Evolutionary conservation across 129 eudicot genomes (phyloP).

Genomic region (Solidago caesia): DNA sequence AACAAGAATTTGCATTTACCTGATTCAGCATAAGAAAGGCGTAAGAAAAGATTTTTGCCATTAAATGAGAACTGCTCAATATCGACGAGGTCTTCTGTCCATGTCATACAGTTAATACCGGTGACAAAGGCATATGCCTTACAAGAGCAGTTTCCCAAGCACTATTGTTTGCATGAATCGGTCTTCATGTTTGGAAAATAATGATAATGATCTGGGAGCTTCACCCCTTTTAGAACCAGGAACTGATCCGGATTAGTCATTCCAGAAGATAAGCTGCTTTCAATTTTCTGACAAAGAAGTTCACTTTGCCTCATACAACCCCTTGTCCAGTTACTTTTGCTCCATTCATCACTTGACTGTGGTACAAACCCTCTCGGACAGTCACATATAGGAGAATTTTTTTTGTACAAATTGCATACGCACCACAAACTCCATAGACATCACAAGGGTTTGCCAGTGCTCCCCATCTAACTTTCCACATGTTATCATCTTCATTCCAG

Average conservation of each 20-base stretch:
- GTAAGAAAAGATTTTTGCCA: constrained; percentile 39
- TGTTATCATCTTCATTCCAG: background rate
- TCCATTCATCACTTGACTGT: constrained; percentile 28
- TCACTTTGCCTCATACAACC: constrained; percentile 38
- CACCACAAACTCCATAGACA: constrained; percentile 41
- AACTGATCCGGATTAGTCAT: constrained; percentile 36
- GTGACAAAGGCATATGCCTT: constrained; percentile 38
- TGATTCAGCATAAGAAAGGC: constrained; percentile 33
- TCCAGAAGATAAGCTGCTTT: constrained; percentile 8
- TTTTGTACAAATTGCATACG: constrained; percentile 30
- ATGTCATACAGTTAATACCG: constrained; percentile 44
- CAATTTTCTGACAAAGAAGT: constrained; percentile 28
- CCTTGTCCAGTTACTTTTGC: constrained; percentile 28
- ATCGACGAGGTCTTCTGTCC: constrained; percentile 38
- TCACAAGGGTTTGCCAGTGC: constrained; percentile 28
- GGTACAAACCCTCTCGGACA: constrained; percentile 43
- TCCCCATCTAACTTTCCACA: constrained; percentile 13
- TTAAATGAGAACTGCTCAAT: constrained; percentile 20
- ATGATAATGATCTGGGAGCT: constrained; percentile 32
- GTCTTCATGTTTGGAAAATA: background rate
- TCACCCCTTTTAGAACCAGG: constrained; percentile 19
- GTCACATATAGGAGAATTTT: constrained; percentile 20
- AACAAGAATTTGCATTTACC: constrained; percentile 20
- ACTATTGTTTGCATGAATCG: constrained; percentile 17
- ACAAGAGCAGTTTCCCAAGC: constrained; percentile 47